Conservation (phyloP, 768 basidiomycete species). For the Mycena venus region DNA sequence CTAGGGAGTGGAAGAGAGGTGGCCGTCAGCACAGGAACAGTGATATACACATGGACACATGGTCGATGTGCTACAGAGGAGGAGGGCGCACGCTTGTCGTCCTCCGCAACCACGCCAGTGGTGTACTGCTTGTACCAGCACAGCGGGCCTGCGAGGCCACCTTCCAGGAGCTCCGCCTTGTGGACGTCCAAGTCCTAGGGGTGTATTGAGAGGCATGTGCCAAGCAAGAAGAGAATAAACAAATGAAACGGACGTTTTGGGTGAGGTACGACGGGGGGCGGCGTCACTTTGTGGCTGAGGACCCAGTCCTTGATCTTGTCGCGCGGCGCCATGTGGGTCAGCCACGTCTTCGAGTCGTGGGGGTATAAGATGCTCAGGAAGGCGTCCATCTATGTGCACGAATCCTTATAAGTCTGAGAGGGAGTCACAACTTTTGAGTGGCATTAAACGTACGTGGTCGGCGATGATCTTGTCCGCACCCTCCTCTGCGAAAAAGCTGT, state of each 20-base stretch:
- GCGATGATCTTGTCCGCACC: constrained; percentile 50
- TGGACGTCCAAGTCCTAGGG: constrained; percentile 42
- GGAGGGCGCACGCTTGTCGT: constrained; percentile 46
- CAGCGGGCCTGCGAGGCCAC: constrained; percentile 46
- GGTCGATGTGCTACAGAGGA: not conserved
- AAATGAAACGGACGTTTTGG: constrained; percentile 39
- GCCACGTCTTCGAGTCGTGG: constrained; percentile 51
- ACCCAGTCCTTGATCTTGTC: constrained; percentile 53
- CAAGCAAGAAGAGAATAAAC: constrained; percentile 1
- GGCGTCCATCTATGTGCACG: constrained; percentile 47
- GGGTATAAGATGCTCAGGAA: constrained; percentile 50
- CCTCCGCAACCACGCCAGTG: constrained; percentile 43
- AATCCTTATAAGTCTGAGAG: not conserved
- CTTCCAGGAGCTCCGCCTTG: constrained; percentile 36
- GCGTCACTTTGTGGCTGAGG: constrained; percentile 41
- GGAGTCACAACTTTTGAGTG: not conserved
- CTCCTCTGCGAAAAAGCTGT: constrained; percentile 32
- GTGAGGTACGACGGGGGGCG: constrained; percentile 45
- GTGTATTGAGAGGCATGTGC: not conserved
- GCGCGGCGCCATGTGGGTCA: constrained; percentile 49
- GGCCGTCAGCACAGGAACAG: not conserved
- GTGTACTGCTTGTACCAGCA: constrained; percentile 51
- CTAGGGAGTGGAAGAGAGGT: constrained; percentile 17
- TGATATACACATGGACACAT: no score
- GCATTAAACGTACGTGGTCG: constrained; percentile 44